Conservation (phyloP, 1,284 basidiomycete species). For the Trichosporon sp. region DNA sequence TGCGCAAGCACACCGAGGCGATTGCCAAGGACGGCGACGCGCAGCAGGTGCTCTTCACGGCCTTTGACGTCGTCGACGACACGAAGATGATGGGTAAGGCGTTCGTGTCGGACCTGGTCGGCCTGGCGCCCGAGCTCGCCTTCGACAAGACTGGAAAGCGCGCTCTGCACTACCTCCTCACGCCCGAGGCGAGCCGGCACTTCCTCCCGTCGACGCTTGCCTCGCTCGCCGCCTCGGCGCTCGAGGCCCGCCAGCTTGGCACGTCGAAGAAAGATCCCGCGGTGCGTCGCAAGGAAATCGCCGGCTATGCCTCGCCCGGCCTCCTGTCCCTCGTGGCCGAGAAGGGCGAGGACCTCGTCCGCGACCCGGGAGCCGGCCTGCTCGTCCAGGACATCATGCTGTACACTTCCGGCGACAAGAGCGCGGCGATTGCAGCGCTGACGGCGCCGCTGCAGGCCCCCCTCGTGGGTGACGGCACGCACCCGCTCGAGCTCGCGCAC, state of each 20-base stretch:
- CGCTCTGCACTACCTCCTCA: conserved; percentile 75
- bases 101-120: conserved; percentile 62
- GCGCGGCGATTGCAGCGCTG: conserved; percentile 64
- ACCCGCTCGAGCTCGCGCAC: conserved; percentile 77
- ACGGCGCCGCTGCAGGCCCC: conserved; percentile 63
- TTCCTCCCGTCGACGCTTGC: conserved; percentile 77
- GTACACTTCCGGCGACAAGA: conserved; percentile 76
- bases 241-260: conserved; percentile 58
- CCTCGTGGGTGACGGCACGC: conserved; percentile 62
- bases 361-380: conserved; percentile 75
- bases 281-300: conserved; percentile 68
- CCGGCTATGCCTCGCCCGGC: conserved; percentile 68
- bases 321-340: conserved; percentile 69
- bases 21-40: conserved; percentile 85
- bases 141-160: conserved; percentile 64
- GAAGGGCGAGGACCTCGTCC: conserved; percentile 63
- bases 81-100: conserved; percentile 82
- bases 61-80: conserved; percentile 82
- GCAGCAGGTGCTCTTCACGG: conserved; percentile 81
- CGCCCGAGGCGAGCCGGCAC: conserved; percentile 74
- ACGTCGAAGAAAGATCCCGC: conserved; percentile 77
- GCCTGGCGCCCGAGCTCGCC: conserved; percentile 61
- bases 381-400: conserved; percentile 79
- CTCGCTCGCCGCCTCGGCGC: conserved; percentile 67
- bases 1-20: conserved; percentile 81